Conservation (phyloP, 306 rosid species). For the Hippophae gyantsensis region DNA sequence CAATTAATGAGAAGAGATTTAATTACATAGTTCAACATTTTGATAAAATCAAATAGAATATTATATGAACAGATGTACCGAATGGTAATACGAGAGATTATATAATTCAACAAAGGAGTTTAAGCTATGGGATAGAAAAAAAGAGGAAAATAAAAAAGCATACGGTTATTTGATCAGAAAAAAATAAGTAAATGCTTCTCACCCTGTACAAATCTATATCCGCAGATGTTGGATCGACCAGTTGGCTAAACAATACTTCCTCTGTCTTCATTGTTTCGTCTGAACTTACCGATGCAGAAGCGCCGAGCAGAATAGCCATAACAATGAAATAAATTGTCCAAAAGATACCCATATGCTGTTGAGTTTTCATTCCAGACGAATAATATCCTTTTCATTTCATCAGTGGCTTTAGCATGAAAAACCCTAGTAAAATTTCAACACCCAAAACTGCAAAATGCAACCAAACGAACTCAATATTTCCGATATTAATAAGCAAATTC, state of each 20-base stretch:
- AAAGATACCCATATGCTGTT: slow-evolving; percentile 35
- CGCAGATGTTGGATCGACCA: slow-evolving; percentile 49
- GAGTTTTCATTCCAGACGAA: slow-evolving; percentile 37
- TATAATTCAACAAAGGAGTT: too few relatives aligned
- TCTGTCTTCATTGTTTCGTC: slow-evolving; percentile 31
- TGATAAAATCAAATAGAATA: too few relatives aligned
- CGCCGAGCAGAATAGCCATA: slow-evolving; percentile 37
- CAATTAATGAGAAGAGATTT: too few relatives aligned
- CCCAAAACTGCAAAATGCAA: slow-evolving; percentile 17
- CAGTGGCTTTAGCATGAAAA: slow-evolving; percentile 29
- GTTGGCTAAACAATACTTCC: slow-evolving; percentile 37
- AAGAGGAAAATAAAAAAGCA: neutral
- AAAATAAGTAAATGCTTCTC: slow-evolving; percentile 22
- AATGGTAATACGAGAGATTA: too few relatives aligned
- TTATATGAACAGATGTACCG: too few relatives aligned
- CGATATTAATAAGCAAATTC: slow-evolving; percentile 14
- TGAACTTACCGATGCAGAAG: slow-evolving; percentile 27
- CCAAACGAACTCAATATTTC: slow-evolving; percentile 23
- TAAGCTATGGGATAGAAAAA: too few relatives aligned
- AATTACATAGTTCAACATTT: too few relatives aligned
- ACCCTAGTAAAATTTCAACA: slow-evolving; percentile 32
- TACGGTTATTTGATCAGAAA: neutral
- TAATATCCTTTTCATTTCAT: slow-evolving; percentile 42
- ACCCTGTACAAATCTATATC: slow-evolving; percentile 52
- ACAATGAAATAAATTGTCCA: slow-evolving; percentile 44